Base-by-base conservation (phyloP, 257 asterid genomes). In the Nemophila menziesii region DNA sequence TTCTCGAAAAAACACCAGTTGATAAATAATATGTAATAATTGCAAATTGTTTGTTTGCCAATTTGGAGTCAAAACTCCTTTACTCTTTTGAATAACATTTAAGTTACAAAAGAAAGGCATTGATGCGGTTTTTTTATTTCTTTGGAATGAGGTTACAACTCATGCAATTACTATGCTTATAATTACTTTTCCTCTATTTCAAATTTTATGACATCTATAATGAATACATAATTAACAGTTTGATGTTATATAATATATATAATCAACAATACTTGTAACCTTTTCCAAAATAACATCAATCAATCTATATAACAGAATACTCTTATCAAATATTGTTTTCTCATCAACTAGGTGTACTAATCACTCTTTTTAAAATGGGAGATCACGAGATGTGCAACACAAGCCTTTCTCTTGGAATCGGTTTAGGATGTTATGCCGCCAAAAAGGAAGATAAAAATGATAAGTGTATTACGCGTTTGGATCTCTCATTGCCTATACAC, bases 401-500 rank as follows among this genome's bases (percentile, higher is more conserved):
- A 11, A 39, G 50, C 22, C 81, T 74, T n/a, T 70, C 54, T 11
- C 62, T 71, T 16, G 66, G 79, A 4, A 62, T 76, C 20, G 74
- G 68, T 14, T 43, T 49, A n/a, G 20, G 58, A 0, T 45, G 60
- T 5, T 52, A 51, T 5, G 54, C 16, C 22, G 67, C 70, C 3
- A 71, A 65, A 50, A 48, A 42, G 24, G 74, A 18, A 34, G 22
- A 56, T 15, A 11, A 33, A 13, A 22, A 67, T 1, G 46, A 59
- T 1, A 67, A 70, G 36, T 46, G 61, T 0, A 39, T 59, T 5
- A 22, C 33, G 2, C 67, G 68, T 49, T 59, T 72, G 8, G 74
- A 71, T 60, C 78, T 70, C 13, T 70, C 86, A 5, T 64, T 76
- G 56, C 71, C 68, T n/a, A 65, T 74, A 0, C 18, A 19, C 16